Evolutionary conservation across 2,329 filamentous ascomycete genomes (phyloP).

Genomic region (Aspergillus carbonarius): DNA sequence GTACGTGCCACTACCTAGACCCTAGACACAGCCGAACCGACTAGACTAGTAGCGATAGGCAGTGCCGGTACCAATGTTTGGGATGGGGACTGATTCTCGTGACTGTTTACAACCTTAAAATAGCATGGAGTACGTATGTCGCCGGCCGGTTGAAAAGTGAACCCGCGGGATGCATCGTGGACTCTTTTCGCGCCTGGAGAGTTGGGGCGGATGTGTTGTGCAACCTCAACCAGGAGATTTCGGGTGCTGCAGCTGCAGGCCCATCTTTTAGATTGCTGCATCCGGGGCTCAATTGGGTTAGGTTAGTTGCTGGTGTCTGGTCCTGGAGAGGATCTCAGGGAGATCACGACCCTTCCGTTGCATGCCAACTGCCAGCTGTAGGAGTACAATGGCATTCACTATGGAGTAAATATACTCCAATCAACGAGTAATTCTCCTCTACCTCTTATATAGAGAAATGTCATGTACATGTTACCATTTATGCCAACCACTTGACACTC

Average conservation of each 20-base stretch:
- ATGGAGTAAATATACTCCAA: too few species aligned
- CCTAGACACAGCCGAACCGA: background rate
- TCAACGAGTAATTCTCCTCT: too few species aligned
- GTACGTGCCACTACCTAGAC: background rate
- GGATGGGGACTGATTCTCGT: background rate
- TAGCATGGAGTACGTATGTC: background rate
- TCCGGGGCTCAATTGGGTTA: background rate
- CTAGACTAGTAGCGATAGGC: background rate
- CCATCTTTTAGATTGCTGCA: background rate
- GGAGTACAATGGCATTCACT: too few species aligned
- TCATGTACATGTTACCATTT: too few species aligned
- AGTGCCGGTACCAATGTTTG: background rate
- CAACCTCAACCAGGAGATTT: background rate
- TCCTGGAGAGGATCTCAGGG: too few species aligned
- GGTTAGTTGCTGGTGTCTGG: background rate
- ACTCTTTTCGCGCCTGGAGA: too few species aligned
- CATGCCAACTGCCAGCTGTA: too few species aligned
- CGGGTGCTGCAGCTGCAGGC: background rate
- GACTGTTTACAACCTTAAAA: background rate
- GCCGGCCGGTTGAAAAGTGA: background rate
- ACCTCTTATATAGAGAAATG: too few species aligned
- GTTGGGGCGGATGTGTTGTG: background rate
- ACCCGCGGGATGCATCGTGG: too few species aligned
- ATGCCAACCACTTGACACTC: too few species aligned
- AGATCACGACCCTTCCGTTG: too few species aligned